These are phyloP conservation scores for Inosperma sp. DNA, from an alignment of 768 basidiomycete genomes.

Conservation along the genomic window DNA sequence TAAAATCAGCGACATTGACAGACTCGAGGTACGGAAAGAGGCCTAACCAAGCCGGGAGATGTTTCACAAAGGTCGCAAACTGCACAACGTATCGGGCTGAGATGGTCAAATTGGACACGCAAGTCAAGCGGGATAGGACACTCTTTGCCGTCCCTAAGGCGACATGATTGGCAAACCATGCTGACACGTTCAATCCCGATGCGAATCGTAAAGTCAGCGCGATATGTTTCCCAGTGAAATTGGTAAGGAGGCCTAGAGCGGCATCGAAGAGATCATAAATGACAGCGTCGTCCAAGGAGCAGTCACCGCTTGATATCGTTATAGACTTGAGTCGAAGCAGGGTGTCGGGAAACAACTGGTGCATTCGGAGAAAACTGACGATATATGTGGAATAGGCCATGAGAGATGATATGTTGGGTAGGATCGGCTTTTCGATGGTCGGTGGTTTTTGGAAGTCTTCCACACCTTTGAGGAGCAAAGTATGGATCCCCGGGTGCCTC, in stretches of 20 bases:
- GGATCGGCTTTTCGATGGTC: too few relatives aligned
- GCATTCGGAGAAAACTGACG: too few relatives aligned
- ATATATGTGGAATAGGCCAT: too few relatives aligned
- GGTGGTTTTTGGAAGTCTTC: too few relatives aligned
- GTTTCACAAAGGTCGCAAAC: not conserved
- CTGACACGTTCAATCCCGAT: not conserved
- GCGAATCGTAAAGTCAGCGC: constrained; percentile 6
- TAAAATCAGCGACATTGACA: constrained; percentile 6
- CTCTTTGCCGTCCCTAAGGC: not conserved
- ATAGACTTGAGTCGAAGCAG: constrained; percentile 1
- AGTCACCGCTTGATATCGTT: not conserved
- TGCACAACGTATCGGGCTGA: not conserved
- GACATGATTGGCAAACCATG: constrained; percentile 4
- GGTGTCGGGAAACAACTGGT: too few relatives aligned
- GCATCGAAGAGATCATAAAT: constrained; percentile 5
- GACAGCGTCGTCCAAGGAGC: not conserved
- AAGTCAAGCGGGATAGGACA: not conserved
- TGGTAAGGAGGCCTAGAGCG: not conserved
- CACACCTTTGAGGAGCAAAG: too few relatives aligned
- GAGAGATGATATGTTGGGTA: too few relatives aligned
- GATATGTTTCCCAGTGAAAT: not conserved
- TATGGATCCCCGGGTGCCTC: too few relatives aligned
- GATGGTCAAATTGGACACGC: constrained; percentile 3
- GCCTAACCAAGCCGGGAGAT: constrained; percentile 1
- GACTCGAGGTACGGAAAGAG: constrained; percentile 5